Base-by-base conservation (phyloP, 805 yeast species). In the Nakazawaea anatomiae region DNA sequence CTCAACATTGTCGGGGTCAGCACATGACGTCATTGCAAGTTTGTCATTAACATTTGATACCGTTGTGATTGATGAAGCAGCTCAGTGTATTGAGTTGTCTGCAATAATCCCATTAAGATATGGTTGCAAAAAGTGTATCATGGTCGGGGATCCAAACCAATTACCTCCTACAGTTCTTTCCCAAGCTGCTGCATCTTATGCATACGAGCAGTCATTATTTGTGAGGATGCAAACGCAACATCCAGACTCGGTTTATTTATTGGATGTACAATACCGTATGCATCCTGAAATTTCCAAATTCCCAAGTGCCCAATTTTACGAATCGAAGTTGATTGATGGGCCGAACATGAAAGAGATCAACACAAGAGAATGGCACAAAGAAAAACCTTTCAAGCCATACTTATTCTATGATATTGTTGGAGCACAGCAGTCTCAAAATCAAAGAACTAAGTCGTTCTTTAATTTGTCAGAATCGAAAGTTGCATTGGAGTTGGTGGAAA, bases 101-200 rank as follows among this genome's bases (percentile, higher is more conserved):
- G 87, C 96, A 0, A 77, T 94, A 29, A 92, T 92, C 59, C 99
- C 99, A 0, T 71, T 94, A 56, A 74, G 96, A 60, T 94, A 91
- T 64, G 98, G 98, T 1, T 87, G 95, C 59, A 83, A 77, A 53
- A 81, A 83, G 50, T 92, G 98, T 70, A 85, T 94, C 46, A 87
- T 94, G 96, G 99, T 94, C 44, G 99, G 99, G 65, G 99, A 94
- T 70, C 98, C 98, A 2, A 91, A 94, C 64, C 99, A 94, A 69
- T 75, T 94, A 55, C 99, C 99, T 0, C 99, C 99, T 0, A 92
- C 99, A 0, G 98, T 92, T 9, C 69, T 94, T 18, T 92, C 97
- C 0, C 90, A 87, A 58, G 85, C 82, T 11, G 98, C 99, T 1
- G 85, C 95, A 1, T 72, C 79, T 4, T 79, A 74, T 58, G 80